Base-by-base conservation (phyloP, 2,329 filamentous ascomycete species). In the Microsporum audouinii region DNA sequence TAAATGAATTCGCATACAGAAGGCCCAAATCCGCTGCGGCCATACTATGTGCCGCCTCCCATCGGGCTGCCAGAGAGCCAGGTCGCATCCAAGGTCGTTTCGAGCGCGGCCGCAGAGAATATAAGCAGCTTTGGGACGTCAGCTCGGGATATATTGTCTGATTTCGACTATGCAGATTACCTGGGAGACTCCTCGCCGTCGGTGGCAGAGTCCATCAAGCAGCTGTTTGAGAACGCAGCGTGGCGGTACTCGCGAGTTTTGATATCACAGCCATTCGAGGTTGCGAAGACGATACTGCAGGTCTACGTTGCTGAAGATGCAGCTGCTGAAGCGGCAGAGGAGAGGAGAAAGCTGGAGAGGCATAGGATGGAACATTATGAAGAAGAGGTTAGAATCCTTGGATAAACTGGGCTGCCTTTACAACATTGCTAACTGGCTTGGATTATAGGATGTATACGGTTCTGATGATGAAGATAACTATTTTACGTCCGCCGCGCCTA, bases 181-280 rank as follows among this genome's bases (percentile, higher is more conserved):
- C 78, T 95, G 27, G 81, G 86, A 45, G 89, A 95, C 62, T 79
- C 83, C 27, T 89, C 88, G 33, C 88, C 88, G 0, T 89, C 88
- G 0, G 81, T 85, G 33, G 80, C 90, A 8, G 87, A 89, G 67
- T 88, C 88, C 65, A 79, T 87, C 49, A 89, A 88, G 71, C 86
- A 87, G 64, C 77, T 95, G 63, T 71, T 96, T 56, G 91, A 97
- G 71, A 87, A 91, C 72, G 84, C 94, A 65, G 72, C 95, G 73
- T 95, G 91, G 86, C 92, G 94, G 71, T 99, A 99, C 76, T 88
- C 87, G 12, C 90, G 87, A 62, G 86, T 96, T 29, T 75, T 97
- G 69, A 86, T 96, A 71, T 88, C 90, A 60, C 94, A 99, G 76
- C 94, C 94, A 12, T 97, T 99, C 73, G 94, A 97, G 78, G 91